These are phyloP conservation scores for Grifola frondosa DNA, from an alignment of 1,284 basidiomycete genomes.

Conservation along the genomic window DNA sequence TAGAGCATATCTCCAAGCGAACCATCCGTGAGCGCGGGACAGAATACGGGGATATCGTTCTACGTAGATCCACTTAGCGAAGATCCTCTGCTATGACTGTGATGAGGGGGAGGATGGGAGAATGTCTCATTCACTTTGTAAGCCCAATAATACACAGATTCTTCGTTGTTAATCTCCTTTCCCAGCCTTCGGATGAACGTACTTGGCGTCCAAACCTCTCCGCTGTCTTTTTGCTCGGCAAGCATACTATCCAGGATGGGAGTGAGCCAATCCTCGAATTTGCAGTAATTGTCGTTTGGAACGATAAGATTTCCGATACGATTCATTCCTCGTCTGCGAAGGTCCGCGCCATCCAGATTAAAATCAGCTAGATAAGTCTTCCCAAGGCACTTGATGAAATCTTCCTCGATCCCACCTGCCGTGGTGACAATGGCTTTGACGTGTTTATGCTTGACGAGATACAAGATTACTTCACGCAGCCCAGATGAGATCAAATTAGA, in stretches of 20 bases:
- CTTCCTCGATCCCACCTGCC: slow-evolving; percentile 98
- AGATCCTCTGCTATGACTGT: slow-evolving; percentile 16
- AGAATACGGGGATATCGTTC: slow-evolving; percentile 99
- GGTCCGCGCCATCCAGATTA: slow-evolving; percentile 84
- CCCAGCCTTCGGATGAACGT: slow-evolving; percentile 89
- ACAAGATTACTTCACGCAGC: slow-evolving; percentile 88
- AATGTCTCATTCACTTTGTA: slow-evolving; percentile 78
- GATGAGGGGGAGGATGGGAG: slow-evolving; percentile 12
- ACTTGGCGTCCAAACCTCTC: slow-evolving; percentile 92
- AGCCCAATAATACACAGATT: slow-evolving; percentile 98
- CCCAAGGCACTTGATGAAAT: slow-evolving; percentile 98
- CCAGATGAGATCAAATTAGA: slow-evolving; percentile 99
- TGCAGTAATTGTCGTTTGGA: slow-evolving; percentile 99
- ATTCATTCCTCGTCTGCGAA: slow-evolving; percentile 90
- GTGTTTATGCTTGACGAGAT: slow-evolving; percentile 93
- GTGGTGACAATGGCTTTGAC: slow-evolving; percentile 93
- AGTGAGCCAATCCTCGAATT: slow-evolving; percentile 98
- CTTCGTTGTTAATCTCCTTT: slow-evolving; percentile 95
- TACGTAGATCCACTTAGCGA: slow-evolving; percentile 38
- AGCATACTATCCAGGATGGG: slow-evolving; percentile 94
- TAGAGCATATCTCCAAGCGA: slow-evolving; percentile 99
- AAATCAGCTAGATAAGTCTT: slow-evolving; percentile 96
- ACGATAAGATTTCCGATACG: slow-evolving; percentile 98
- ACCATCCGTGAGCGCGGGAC: slow-evolving; percentile 96
- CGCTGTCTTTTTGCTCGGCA: slow-evolving; percentile 76